Evolutionary conservation across 192 early-diverging fungal genomes (phyloP).

Genomic region (Backusella circina): DNA sequence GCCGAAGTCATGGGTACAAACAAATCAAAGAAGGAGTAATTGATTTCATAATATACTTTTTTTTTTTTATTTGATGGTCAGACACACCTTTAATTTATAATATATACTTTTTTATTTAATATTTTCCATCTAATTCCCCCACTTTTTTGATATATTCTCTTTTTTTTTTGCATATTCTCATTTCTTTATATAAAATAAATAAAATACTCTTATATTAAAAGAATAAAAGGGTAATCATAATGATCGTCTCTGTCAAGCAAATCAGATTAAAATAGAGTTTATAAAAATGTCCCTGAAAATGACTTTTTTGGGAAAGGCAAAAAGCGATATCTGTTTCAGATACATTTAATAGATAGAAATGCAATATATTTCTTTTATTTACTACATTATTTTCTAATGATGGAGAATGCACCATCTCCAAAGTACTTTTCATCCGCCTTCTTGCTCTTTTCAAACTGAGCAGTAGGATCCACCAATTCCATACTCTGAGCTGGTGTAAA

Average conservation of each 20-base stretch:
- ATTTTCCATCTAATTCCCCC: not conserved
- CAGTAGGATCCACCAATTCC: conserved; percentile 85
- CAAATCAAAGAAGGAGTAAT: not conserved
- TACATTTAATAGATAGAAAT: not conserved
- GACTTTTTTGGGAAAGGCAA: too few relatives aligned
- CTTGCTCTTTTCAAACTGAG: conserved; percentile 55
- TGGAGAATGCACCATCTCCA: conserved; percentile 56
- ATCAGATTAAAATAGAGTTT: not conserved
- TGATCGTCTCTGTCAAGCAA: not conserved
- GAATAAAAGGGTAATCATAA: not conserved
- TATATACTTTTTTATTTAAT: not conserved
- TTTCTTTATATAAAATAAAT: not conserved
- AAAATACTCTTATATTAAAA: not conserved
- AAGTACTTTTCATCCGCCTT: conserved; percentile 67
- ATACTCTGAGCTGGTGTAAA: conserved; percentile 96
- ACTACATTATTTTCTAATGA: not conserved
- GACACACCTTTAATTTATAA: not conserved
- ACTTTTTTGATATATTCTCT: not conserved
- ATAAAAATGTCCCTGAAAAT: not conserved
- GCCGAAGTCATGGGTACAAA: not conserved
- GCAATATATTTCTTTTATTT: not conserved
- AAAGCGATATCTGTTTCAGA: too few relatives aligned
- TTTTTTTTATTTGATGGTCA: not conserved
- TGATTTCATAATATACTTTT: too few relatives aligned
- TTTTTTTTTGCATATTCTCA: not conserved